These are phyloP conservation scores for Tetradesmus lagerheimii DNA, from an alignment of 139 green algal genomes.

Conservation along the genomic window DNA sequence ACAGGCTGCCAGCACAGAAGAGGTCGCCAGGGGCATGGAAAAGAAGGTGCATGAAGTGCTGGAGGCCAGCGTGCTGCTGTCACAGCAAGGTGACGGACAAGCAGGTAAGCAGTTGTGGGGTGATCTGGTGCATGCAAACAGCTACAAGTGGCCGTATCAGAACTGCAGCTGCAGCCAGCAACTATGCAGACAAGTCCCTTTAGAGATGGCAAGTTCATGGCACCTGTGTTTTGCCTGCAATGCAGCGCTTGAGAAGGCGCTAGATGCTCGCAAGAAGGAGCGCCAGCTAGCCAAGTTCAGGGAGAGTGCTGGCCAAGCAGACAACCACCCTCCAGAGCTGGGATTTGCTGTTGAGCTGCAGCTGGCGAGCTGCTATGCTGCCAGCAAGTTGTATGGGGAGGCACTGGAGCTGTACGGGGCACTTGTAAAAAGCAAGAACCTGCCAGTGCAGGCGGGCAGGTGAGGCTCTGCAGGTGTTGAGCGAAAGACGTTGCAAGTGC, in stretches of 20 bases:
- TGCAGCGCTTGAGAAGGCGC: conserved; percentile 81
- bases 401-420: conserved; percentile 80
- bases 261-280: conserved; percentile 82
- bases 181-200: neutral
- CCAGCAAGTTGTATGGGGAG: conserved; percentile 79
- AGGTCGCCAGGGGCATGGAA: conserved; percentile 73
- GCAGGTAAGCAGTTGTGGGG: neutral
- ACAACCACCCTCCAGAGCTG: conserved; percentile 74
- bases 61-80: conserved; percentile 69
- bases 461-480: neutral
- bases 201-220: neutral
- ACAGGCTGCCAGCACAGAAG: conserved; percentile 61
- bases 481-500: neutral
- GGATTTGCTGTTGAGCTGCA: conserved; percentile 65
- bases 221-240: neutral
- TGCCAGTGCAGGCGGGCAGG: conserved; percentile 41
- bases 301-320: conserved; percentile 62
- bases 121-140: neutral
- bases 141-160: too few relatives aligned
- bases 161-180: neutral
- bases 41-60: conserved; percentile 85
- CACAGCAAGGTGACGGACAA: neutral
- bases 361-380: conserved; percentile 36
- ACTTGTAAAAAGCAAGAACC: conserved; percentile 79
- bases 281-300: conserved; percentile 74